Evolutionary conservation across 2,329 filamentous ascomycete genomes (phyloP), one percentile per base, ranked within the genome.

Genomic region (Aureobasidium subglaciale): DNA sequence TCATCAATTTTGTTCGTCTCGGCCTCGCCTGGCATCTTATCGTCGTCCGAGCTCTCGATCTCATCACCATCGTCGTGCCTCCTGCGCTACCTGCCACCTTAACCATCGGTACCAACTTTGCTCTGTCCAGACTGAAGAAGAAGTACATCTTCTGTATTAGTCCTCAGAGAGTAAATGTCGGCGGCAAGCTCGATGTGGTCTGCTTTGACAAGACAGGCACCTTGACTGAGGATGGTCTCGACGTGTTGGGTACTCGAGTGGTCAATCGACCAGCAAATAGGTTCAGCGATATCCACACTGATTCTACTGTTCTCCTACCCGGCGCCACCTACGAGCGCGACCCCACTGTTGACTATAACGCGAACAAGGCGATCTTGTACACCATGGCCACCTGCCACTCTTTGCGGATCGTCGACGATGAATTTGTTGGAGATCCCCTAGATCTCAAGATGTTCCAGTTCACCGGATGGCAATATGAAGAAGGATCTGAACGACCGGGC

Each of bases 201-300:
- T 96, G 92, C 71, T 99, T 99, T 61, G 93, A 99, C 73, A 99
- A 99, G 73, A 99, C 93, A 0, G 93, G 93, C n/a, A 99, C 93
- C 0, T 75, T 99, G 54, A 99, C 93, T 0, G 93, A 97, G 70
- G 93, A 99, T 69, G 93, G 93, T 0, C 74, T 99, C 38, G 95
- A 99, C 68, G 89, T 99, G 16, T 78, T 99, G 11, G 93, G 93
- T 11, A 84, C 96, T 18, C 84, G 90, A 30, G 83, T 93, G 6
- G 89, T 90, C 9, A 83, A 86, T 56, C 76, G 79, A 46, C 78
- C 79, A 1, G 71, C 75, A 13, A 78, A 80, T 60, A 76, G 80
- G 53, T 95, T 97, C 64, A 86, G 84, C 52, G 88, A 93, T 16
- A 78, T 96, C 4, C 76, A 95, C 15, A 79, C 83, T 0, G 82